These are phyloP conservation scores for Helianthus tuberosus DNA, from an alignment of 129 eudicot species.

Conservation along the genomic window DNA sequence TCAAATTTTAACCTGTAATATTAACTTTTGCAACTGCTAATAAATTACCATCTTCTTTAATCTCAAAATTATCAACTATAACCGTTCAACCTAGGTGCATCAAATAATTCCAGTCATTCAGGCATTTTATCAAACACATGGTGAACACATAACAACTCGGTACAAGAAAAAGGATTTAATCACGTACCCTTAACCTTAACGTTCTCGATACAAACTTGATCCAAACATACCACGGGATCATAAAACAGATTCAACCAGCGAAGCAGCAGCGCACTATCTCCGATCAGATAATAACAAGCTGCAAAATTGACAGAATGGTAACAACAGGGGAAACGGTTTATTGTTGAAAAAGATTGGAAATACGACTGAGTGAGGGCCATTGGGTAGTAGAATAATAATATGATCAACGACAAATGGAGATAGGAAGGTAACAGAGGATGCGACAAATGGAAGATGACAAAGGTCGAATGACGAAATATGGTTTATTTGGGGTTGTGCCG, in stretches of 20 bases:
- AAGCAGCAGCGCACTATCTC: not conserved
- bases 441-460: constrained; percentile 42
- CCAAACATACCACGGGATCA: constrained; percentile 22
- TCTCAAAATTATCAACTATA: not conserved
- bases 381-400: constrained; percentile 19
- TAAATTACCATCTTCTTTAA: constrained; percentile 15
- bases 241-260: constrained; percentile 5
- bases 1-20: not conserved
- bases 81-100: constrained; percentile 4
- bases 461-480: constrained; percentile 7
- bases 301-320: constrained; percentile 21
- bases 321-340: constrained; percentile 16
- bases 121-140: constrained; percentile 16
- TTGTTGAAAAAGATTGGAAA: constrained; percentile 26
- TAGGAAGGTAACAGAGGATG: constrained; percentile 21
- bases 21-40: not conserved
- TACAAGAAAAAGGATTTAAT: not conserved
- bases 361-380: constrained; percentile 29
- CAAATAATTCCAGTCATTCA: not conserved
- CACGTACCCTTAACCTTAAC: constrained; percentile 27
- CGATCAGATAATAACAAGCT: constrained; percentile 7
- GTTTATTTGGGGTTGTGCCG: constrained; percentile 32
- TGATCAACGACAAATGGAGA: constrained; percentile 19
- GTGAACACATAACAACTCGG: not conserved
- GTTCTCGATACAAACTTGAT: constrained; percentile 20